Percentiles rank a stretch among this genome's conserved stretches.
These are phyloP conservation scores for Starmerella apicola DNA, from an alignment of 805 yeast species.

Conservation along the genomic window DNA sequence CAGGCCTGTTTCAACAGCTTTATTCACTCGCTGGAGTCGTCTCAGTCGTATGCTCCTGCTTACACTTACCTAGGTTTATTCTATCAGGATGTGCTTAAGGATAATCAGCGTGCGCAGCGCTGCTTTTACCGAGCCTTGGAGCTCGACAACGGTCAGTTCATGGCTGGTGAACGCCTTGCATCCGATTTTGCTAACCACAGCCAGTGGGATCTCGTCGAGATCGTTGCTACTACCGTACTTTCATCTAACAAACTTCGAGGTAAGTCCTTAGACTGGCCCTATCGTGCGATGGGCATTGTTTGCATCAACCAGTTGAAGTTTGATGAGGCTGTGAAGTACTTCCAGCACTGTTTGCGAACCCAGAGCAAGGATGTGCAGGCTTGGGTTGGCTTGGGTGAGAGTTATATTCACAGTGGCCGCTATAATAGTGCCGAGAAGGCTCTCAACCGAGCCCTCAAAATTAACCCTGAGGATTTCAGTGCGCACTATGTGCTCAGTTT, in stretches of 20 bases:
- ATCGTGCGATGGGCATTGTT: slow-evolving; percentile 70
- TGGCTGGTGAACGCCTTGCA: slow-evolving; percentile 63
- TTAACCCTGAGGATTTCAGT: slow-evolving; percentile 46
- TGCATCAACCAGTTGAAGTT: slow-evolving; percentile 59
- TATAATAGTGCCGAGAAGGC: slow-evolving; percentile 79
- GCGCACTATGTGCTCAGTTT: slow-evolving; percentile 57
- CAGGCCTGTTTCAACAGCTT: slow-evolving; percentile 43
- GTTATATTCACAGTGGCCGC: slow-evolving; percentile 74
- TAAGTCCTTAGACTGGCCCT: slow-evolving; percentile 54
- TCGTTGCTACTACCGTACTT: slow-evolving; percentile 54
- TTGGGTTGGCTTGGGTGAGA: slow-evolving; percentile 97
- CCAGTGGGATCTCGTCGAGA: slow-evolving; percentile 80
- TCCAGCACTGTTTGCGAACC: slow-evolving; percentile 71
- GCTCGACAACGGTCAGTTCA: slow-evolving; percentile 60
- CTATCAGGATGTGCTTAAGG: slow-evolving; percentile 48
- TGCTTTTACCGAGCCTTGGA: slow-evolving; percentile 87
- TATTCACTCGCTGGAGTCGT: slow-evolving; percentile 45
- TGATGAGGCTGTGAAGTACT: slow-evolving; percentile 73
- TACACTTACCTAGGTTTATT: slow-evolving; percentile 70
- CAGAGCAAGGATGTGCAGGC: slow-evolving; percentile 57
- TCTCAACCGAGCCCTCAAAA: slow-evolving; percentile 47
- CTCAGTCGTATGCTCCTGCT: slow-evolving; percentile 59
- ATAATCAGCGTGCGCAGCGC: slow-evolving; percentile 58
- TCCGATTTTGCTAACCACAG: slow-evolving; percentile 49
- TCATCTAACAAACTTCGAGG: slow-evolving; percentile 38